phyloP scores from a whole-genome alignment of 495 filamentous ascomycete species.

The Sphaerosporella brunnea region DNA sequence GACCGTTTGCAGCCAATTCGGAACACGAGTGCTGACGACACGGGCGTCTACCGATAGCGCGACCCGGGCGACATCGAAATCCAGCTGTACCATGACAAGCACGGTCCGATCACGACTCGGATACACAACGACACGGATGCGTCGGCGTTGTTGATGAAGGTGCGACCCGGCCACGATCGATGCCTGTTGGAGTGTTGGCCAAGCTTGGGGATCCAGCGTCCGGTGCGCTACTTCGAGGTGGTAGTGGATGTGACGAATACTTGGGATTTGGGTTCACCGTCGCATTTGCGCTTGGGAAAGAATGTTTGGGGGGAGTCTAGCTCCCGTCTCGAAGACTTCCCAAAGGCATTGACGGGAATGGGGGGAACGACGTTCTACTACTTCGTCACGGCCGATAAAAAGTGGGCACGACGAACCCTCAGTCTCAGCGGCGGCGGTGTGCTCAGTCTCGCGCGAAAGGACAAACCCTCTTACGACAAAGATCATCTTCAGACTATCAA shows the following conservation, averaged over 20 bases:
- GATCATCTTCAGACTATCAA: conserved; percentile 59
- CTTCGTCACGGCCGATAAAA: conserved; percentile 56
- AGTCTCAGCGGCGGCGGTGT: conserved; percentile 64
- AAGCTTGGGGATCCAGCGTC: conserved; percentile 62
- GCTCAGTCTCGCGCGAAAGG: conserved; percentile 55
- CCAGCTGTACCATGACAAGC: conserved; percentile 1
- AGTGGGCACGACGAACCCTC: conserved; percentile 75
- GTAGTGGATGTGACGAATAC: conserved; percentile 81
- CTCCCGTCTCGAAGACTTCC: conserved; percentile 36
- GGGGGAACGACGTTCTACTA: conserved; percentile 56
- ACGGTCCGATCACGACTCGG: conserved; percentile 2
- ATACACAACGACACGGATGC: conserved; percentile 16
- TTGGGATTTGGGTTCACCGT: conserved; percentile 51
- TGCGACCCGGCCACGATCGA: conserved; percentile 20
- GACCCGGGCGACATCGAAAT: background rate
- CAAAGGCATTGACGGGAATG: conserved; percentile 40
- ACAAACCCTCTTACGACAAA: conserved; percentile 37
- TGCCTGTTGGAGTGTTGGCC: conserved; percentile 60
- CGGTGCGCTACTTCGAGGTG: conserved; percentile 70
- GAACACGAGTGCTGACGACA: background rate
- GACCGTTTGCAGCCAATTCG: background rate
- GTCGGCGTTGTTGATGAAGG: conserved; percentile 11
- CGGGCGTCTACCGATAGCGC: background rate
- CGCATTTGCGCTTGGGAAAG: conserved; percentile 32
- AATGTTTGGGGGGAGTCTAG: conserved; percentile 22